Conservation (phyloP, 495 filamentous ascomycete genomes). For the Venustampulla echinocandica region DNA sequence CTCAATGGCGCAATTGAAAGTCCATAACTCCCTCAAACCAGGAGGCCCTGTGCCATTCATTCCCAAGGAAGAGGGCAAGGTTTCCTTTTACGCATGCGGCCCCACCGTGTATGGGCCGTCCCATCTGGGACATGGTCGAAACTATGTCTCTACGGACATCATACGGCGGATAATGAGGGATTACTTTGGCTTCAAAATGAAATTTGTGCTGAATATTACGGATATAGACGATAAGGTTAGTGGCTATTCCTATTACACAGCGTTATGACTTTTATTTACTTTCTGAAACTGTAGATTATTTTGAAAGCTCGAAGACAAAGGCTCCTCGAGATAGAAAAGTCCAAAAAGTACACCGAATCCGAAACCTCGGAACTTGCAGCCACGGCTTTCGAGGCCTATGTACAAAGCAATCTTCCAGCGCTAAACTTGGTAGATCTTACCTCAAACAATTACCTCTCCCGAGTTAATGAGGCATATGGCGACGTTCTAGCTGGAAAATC, state of each 20-base stretch:
- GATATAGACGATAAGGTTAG: slow-evolving; percentile 78
- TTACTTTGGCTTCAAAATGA: slow-evolving; percentile 78
- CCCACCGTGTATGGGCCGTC: slow-evolving; percentile 90
- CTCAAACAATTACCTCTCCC: slow-evolving; percentile 41
- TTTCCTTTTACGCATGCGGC: slow-evolving; percentile 86
- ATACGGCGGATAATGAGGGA: slow-evolving; percentile 77
- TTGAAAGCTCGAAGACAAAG: slow-evolving; percentile 11
- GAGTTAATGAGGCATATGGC: slow-evolving; percentile 54
- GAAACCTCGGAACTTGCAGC: slow-evolving; percentile 43
- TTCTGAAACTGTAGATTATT: slow-evolving; percentile 14
- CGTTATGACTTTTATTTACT: too few species aligned
- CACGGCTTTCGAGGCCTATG: slow-evolving; percentile 62
- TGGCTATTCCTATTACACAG: background rate
- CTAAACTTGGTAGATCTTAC: too few species aligned
- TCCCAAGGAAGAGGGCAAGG: slow-evolving; percentile 41
- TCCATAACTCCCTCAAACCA: slow-evolving; percentile 67
- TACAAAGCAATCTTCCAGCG: slow-evolving; percentile 66
- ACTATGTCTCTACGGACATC: slow-evolving; percentile 93
- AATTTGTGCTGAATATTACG: slow-evolving; percentile 95
- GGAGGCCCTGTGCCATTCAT: slow-evolving; percentile 6
- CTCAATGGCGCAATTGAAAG: slow-evolving; percentile 43
- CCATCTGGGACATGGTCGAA: slow-evolving; percentile 84
- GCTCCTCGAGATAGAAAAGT: slow-evolving; percentile 17
- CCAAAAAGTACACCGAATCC: slow-evolving; percentile 23
- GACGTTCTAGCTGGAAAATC: slow-evolving; percentile 54